Base-by-base conservation (phyloP, 2,329 filamentous ascomycete species). In the Colletotrichum higginsianum region DNA sequence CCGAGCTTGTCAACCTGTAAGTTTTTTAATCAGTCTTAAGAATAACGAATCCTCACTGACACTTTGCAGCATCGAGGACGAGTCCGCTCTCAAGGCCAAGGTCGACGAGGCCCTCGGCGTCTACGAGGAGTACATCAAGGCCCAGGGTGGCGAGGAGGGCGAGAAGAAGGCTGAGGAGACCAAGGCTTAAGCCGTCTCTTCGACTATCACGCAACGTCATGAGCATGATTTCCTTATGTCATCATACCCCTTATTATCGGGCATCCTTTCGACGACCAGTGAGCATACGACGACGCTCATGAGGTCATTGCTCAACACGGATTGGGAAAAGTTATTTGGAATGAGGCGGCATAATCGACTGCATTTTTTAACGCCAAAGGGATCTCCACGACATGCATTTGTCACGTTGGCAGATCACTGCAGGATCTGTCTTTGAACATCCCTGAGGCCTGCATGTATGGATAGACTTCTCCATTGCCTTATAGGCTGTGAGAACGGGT, bases 101-200 rank as follows among this genome's bases (percentile, higher is more conserved):
- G 96, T 99, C 72, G 94, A 98, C 73, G 96, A 99, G 87, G 96
- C 96, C 76, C 93, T 99, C 81, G 94, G 90, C 77, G 96, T 99
- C 78, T 99, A 98, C 83, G 95, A 99, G 80, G 96, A 99, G 85
- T 99, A 99, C 84, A 92, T 98, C 86, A 98, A 98, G 91, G 91
- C 90, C 80, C 94, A 96, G 82, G 80, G 80, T 47, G 82, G 76
- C 64, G 84, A 85, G 74, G 79, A 86, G 80, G 87, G 90, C 79
- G 87, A 89, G 81, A 84, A 84, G 76, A 85, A 87, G 77, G 84
- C 84, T 78, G 80, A 78, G 74, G 82, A 83, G 78, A 80, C 79
- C 71, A 84, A 85, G 82, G 81, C 82, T 76, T 84, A 84, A 73
- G 61, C 53, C 53, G 49, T 42, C 55, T 60, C 46, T 62, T 72